These are phyloP conservation scores for Candida odintsovae DNA, from an alignment of 805 yeast species.

Conservation along the genomic window DNA sequence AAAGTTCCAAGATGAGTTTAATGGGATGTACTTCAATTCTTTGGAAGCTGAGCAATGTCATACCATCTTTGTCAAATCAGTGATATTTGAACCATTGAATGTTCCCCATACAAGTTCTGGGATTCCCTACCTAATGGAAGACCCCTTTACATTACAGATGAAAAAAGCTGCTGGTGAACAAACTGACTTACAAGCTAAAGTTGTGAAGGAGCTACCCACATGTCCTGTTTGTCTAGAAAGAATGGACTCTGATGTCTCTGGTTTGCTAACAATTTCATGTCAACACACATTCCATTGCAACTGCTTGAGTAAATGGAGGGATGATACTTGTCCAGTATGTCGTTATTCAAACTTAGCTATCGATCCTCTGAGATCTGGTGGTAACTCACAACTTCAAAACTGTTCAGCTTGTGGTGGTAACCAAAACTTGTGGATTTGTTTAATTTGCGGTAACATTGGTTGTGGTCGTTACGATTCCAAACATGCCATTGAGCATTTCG, in stretches of 20 bases:
- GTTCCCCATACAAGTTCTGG: constrained; percentile 22
- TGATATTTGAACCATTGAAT: constrained; percentile 21
- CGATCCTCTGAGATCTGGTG: constrained; percentile 14
- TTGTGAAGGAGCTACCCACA: constrained; percentile 66
- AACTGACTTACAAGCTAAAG: constrained; percentile 18
- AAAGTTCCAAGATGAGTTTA: constrained; percentile 57
- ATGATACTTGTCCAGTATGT: constrained; percentile 88
- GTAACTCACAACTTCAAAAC: constrained; percentile 16
- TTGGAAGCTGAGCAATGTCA: constrained; percentile 89
- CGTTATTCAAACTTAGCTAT: constrained; percentile 53
- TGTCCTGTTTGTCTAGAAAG: constrained; percentile 92
- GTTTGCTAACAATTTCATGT: constrained; percentile 81
- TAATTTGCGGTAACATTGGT: constrained; percentile 88
- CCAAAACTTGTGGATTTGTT: constrained; percentile 79
- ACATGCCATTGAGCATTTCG: constrained; percentile 81
- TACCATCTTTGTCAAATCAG: constrained; percentile 55
- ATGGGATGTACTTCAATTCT: constrained; percentile 73
- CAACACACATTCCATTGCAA: constrained; percentile 92
- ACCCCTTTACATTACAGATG: constrained; percentile 54
- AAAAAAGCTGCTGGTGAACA: constrained; percentile 9
- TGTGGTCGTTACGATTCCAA: constrained; percentile 84
- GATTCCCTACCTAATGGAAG: constrained; percentile 65
- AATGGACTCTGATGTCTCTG: constrained; percentile 76
- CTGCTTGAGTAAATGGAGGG: constrained; percentile 84
- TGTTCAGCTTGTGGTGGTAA: constrained; percentile 56